Evolutionary conservation across 176 grass and related monocot genomes (phyloP).

Genomic region (Oryza officinalis): DNA sequence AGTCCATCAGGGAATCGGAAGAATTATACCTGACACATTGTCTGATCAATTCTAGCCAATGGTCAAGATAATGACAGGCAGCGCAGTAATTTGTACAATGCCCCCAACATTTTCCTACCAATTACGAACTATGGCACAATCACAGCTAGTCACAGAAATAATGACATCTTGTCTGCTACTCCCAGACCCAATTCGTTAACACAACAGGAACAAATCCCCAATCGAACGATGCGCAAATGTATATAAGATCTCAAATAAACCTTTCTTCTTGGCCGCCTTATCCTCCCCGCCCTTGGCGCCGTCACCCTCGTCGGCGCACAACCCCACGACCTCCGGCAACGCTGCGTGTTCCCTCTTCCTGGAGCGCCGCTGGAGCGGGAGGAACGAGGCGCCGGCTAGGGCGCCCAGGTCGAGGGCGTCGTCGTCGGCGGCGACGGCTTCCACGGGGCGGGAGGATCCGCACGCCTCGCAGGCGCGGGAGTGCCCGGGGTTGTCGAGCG

Average conservation of each 20-base stretch:
- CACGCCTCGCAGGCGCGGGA: slow-evolving; percentile 45
- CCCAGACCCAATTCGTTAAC: background rate
- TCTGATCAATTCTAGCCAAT: background rate
- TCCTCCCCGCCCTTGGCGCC: background rate
- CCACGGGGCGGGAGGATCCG: slow-evolving; percentile 36
- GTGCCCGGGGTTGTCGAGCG: slow-evolving; percentile 43
- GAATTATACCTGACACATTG: background rate
- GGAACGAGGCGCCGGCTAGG: slow-evolving; percentile 44
- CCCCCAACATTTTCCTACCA: background rate
- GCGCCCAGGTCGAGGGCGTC: slow-evolving; percentile 36
- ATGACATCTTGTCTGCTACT: background rate
- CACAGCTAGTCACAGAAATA: background rate
- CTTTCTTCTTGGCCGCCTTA: slow-evolving; percentile 15
- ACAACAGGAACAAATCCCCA: background rate
- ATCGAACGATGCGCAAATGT: background rate
- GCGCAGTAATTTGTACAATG: too few species aligned
- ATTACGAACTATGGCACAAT: background rate
- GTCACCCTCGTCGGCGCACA: background rate
- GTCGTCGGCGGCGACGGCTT: background rate
- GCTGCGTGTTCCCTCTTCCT: slow-evolving; percentile 41
- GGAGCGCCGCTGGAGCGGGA: slow-evolving; percentile 40
- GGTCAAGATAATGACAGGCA: background rate
- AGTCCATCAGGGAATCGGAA: background rate
- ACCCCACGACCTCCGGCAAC: background rate
- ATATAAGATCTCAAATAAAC: slow-evolving; percentile 8